phyloP scores from a whole-genome alignment of 1,139 yeast species.

The Casaregolazyma lundiana region DNA sequence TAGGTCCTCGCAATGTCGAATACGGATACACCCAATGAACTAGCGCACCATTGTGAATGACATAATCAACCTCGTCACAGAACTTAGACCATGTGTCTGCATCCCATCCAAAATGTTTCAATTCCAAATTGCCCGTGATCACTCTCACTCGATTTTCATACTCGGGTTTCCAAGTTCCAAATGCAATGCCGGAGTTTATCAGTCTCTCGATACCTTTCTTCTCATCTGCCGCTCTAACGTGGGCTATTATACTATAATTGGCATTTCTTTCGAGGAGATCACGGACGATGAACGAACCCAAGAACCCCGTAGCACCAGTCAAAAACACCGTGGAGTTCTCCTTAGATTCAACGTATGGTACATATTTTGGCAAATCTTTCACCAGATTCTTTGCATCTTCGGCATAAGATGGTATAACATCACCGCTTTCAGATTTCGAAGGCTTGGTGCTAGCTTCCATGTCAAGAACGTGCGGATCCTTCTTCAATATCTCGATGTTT shows the following conservation, averaged over 20 bases:
- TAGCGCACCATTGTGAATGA: slow-evolving; percentile 94
- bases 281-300: slow-evolving; percentile 81
- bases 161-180: slow-evolving; percentile 75
- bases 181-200: slow-evolving; percentile 69
- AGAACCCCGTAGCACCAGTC: slow-evolving; percentile 95
- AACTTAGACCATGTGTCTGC: slow-evolving; percentile 55
- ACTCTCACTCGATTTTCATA: slow-evolving; percentile 59
- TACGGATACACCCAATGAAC: slow-evolving; percentile 99
- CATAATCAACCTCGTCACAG: slow-evolving; percentile 61
- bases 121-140: slow-evolving; percentile 78
- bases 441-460: slow-evolving; percentile 38
- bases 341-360: slow-evolving; percentile 27
- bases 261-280: slow-evolving; percentile 59
- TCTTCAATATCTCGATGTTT: slow-evolving; percentile 56
- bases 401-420: slow-evolving; percentile 50
- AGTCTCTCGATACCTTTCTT: slow-evolving; percentile 72
- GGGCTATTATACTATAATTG: slow-evolving; percentile 62
- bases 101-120: slow-evolving; percentile 65
- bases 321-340: slow-evolving; percentile 56
- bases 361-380: slow-evolving; percentile 42
- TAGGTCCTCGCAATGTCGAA: slow-evolving; percentile 83
- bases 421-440: slow-evolving; percentile 27
- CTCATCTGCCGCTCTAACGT: slow-evolving; percentile 77
- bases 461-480: slow-evolving; percentile 26
- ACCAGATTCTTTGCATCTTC: slow-evolving; percentile 67